phyloP scores from a whole-genome alignment of 768 basidiomycete genomes.

The Zangia roseola region DNA sequence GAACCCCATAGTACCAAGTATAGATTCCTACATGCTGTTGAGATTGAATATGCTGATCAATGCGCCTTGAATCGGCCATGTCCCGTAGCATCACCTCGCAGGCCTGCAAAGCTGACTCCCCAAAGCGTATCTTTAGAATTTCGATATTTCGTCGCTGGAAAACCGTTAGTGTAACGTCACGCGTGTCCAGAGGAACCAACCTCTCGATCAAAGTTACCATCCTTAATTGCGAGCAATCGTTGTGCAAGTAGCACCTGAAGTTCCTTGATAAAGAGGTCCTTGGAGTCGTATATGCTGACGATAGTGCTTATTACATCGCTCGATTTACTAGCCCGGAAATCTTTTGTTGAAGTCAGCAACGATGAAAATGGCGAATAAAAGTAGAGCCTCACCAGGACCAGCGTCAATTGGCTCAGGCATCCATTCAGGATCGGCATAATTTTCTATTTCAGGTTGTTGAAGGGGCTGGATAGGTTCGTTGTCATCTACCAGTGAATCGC shows the following conservation, averaged over 20 bases:
- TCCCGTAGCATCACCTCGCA: conserved; percentile 99
- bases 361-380: background rate
- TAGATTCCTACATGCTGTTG: conserved; percentile 54
- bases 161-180: conserved; percentile 3
- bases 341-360: conserved; percentile 38
- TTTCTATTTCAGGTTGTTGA: conserved; percentile 75
- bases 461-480: conserved; percentile 77
- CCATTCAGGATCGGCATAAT: conserved; percentile 92
- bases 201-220: conserved; percentile 76
- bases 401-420: conserved; percentile 96
- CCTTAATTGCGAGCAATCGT: conserved; percentile 73
- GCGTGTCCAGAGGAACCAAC: conserved; percentile 27
- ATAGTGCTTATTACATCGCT: conserved; percentile 95
- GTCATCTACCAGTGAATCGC: conserved; percentile 82
- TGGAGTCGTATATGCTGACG: conserved; percentile 96
- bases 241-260: conserved; percentile 90
- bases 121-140: conserved; percentile 93
- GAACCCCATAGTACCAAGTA: background rate
- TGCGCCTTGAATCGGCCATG: conserved; percentile 91
- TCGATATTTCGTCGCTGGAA: conserved; percentile 85
- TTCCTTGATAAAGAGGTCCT: conserved; percentile 95
- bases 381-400: conserved; percentile 67
- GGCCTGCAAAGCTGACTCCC: conserved; percentile 87
- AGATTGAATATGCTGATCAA: conserved; percentile 83
- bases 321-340: conserved; percentile 87